Evolutionary conservation across 169 alveolate species (phyloP), one percentile per base, ranked within the genome.

Genomic region (Amoebophrya sp.): DNA sequence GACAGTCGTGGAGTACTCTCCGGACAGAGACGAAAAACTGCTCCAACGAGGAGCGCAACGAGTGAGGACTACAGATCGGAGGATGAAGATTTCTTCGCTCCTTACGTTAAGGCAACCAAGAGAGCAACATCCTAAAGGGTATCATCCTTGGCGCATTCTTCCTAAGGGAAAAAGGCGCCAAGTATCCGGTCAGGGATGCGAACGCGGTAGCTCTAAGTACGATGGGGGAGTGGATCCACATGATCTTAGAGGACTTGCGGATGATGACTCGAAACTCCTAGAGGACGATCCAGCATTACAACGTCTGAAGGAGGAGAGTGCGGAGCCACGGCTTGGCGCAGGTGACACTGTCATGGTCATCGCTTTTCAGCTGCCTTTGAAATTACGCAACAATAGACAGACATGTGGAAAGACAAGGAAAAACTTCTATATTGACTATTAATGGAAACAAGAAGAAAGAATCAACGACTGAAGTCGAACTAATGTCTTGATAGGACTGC

Each of bases 361-460:
- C 47, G 89, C 93, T 12, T 36, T 90, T 0, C 89, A 92, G 38
- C 90, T 92, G 41, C 94, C 94, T 24, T 6, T 92, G 41, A 76
- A 90, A 18, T 91, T 92, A 2, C 65, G 3, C 47, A 78, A 24
- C 3, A 3, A 26, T 36, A 12, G 2, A 36, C 0, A 78, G 3
- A n/a, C 1, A 29, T 78, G 41, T 0, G 90, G 33, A 26, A 2
- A 41, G 40, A 36, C 3, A 26, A 26, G 90, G 3, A 26, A 26
- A 1, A 2, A 1, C 24, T 40, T 78, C 2, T 78, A 39, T 77
- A 39, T 77, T 33, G 24, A 39, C 10, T 6, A 29, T 24, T 78
- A 41, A 6, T 18, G 33, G 41, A 12, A 91, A 91, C 65, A 33
- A 26, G 14, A 41, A 55, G 55, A 29, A 26, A 6, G 76, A 40